phyloP scores from a whole-genome alignment of 2,329 filamentous ascomycete species.

The Colletotrichum sp. region DNA sequence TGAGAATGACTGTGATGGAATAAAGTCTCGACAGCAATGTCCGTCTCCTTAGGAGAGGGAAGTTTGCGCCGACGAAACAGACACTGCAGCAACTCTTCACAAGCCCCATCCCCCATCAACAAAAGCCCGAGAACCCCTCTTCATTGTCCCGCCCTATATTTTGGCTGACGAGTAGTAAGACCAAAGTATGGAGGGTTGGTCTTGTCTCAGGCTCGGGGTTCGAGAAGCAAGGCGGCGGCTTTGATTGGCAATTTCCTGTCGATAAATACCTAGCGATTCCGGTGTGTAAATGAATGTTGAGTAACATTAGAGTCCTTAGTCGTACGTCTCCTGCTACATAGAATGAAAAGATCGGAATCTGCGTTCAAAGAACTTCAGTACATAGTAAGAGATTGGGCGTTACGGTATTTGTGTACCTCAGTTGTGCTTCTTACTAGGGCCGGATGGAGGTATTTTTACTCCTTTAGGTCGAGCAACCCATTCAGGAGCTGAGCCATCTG shows the following conservation, averaged over 20 bases:
- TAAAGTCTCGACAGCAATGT: not conserved
- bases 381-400: fast-evolving
- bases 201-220: not conserved
- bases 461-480: not conserved
- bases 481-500: not conserved
- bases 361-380: not conserved
- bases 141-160: not conserved
- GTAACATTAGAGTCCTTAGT: not conserved
- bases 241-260: not conserved
- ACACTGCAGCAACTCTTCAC: not conserved
- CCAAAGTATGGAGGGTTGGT: not conserved
- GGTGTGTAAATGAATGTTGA: not conserved
- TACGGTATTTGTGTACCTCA: fast-evolving
- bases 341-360: not conserved
- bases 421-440: not conserved
- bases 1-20: not conserved
- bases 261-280: not conserved
- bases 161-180: fast-evolving
- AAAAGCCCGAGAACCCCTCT: not conserved
- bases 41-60: not conserved
- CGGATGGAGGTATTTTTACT: not conserved
- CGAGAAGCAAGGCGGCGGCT: not conserved
- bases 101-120: not conserved
- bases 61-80: not conserved
- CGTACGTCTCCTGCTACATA: fast-evolving